Conservation (phyloP, 2,329 filamentous ascomycete species). For the Epichloe baconii region DNA sequence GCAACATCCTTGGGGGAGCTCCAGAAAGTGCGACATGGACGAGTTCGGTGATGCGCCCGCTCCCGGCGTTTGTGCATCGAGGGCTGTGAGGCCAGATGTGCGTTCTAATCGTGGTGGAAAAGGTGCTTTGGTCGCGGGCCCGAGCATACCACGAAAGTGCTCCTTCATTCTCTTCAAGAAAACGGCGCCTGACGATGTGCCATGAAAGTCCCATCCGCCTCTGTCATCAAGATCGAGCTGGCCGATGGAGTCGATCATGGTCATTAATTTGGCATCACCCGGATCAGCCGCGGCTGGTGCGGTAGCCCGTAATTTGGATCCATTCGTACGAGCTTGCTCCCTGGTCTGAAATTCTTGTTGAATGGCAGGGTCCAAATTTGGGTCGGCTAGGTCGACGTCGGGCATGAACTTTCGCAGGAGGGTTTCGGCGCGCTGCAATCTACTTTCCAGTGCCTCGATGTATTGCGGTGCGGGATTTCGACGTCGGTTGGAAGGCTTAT, state of each 20-base stretch:
- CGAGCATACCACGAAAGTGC: conserved; percentile 68
- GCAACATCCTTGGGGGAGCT: conserved; percentile 53
- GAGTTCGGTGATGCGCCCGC: conserved; percentile 48
- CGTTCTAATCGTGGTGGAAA: conserved; percentile 41
- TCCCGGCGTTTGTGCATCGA: conserved; percentile 57
- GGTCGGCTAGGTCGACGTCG: conserved; percentile 73
- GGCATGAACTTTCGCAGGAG: conserved; percentile 70
- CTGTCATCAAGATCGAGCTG: conserved; percentile 84
- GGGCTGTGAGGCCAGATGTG: conserved; percentile 36
- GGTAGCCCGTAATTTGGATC: conserved; percentile 28
- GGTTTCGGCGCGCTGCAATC: conserved; percentile 70
- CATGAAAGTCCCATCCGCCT: conserved; percentile 90
- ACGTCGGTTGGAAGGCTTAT: conserved; percentile 83
- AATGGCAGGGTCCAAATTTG: conserved; percentile 64
- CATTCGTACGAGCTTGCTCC: conserved; percentile 35
- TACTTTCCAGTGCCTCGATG: conserved; percentile 75
- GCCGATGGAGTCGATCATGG: conserved; percentile 89
- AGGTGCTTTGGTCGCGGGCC: conserved; percentile 45
- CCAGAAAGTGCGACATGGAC: conserved; percentile 38
- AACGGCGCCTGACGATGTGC: conserved; percentile 79
- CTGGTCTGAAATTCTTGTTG: conserved; percentile 53
- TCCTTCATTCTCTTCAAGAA: conserved; percentile 81
- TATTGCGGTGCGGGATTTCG: conserved; percentile 88
- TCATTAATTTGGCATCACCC: conserved; percentile 66
- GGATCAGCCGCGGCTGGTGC: conserved; percentile 23